Base-by-base conservation (phyloP, 176 grass and related monocot species). In the Elymus sibiricus region DNA sequence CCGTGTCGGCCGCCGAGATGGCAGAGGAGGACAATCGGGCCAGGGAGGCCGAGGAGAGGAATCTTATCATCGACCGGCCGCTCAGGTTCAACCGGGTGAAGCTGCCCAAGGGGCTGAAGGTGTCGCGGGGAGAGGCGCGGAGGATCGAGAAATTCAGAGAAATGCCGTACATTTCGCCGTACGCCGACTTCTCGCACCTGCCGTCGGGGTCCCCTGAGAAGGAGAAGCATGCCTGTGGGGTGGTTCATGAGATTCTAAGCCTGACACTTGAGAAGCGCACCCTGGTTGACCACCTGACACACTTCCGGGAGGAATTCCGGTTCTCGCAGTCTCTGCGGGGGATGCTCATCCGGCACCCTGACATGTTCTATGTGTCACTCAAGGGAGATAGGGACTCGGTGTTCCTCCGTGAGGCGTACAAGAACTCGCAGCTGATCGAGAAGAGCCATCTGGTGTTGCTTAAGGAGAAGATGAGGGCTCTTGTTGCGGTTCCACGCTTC, bases 401-500 rank as follows among this genome's bases (percentile, higher is more conserved):
- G 83, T 96, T 98, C 87, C 97, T 96, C 70, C 92, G 97, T 0
- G 97, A 98, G 72, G 97, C 97, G 1, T 96, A 98, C 63, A 90
- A 55, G 79, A 90, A 92, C 66, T 98, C 97, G 0, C 94, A 98
- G 70, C 83, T 98, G 9, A 19, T 95, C 2, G 97, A 98, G 59
- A 98, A 96, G 94, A 91, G 92, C 68, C 84, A 86, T 58, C 88
- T 98, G 49, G 82, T 95, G 27, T 31, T 99, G 66, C 83, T 99
- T 13, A 96, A 99, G 97, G 97, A 99, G 84, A 99, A 99, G 89
- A 86, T 99, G 94, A 87, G 97, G 78, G 90, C 91, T 64, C 88
- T 99, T 38, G 92, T 99, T 17, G 84, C 65, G 3, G 79, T 96
- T 24, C 88, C 92, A 11, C 90, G 94, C 43, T 94, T 96, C 61